phyloP scores from a whole-genome alignment of 2,329 filamentous ascomycete genomes.

The Pseudocercospora macadamiae region DNA sequence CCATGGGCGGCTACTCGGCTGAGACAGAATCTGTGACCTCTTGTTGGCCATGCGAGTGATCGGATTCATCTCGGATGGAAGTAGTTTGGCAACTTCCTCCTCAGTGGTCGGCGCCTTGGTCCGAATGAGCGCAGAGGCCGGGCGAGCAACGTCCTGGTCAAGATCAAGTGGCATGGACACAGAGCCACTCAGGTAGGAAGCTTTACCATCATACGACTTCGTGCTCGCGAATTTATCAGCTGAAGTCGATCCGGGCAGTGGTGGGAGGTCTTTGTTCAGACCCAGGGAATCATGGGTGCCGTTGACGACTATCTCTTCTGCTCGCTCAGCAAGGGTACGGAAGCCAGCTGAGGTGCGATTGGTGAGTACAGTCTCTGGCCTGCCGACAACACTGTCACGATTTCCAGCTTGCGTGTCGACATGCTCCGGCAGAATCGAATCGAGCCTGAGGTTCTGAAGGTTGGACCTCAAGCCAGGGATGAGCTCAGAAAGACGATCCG shows the following conservation, averaged over 20 bases:
- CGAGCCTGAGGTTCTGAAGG: conserved; percentile 39
- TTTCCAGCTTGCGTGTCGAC: conserved; percentile 35
- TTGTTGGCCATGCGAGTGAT: conserved; percentile 35
- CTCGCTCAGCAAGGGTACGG: conserved; percentile 41
- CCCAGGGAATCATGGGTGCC: conserved; percentile 41
- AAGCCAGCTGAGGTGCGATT: conserved; percentile 42
- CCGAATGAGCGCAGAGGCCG: conserved; percentile 35
- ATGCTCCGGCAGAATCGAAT: conserved; percentile 42
- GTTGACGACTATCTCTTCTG: conserved; percentile 42
- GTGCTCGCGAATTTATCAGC: conserved; percentile 31
- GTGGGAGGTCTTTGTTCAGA: conserved; percentile 41
- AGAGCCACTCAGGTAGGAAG: conserved; percentile 36
- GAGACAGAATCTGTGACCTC: conserved; percentile 38
- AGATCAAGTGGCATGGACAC: conserved; percentile 38
- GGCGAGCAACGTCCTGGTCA: conserved; percentile 29
- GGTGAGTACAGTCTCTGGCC: conserved; percentile 39
- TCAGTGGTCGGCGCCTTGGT: conserved; percentile 35
- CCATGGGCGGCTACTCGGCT: conserved; percentile 48
- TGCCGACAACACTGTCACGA: conserved; percentile 23
- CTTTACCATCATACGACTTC: conserved; percentile 29
- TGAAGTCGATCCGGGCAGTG: conserved; percentile 37
- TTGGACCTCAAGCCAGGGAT: conserved; percentile 49
- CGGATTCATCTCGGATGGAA: conserved; percentile 39
- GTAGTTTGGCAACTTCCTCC: conserved; percentile 35
- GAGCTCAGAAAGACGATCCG: conserved; percentile 50